These are phyloP conservation scores for Fragaria ananassa DNA, from an alignment of 306 rosid species.

Conservation along the genomic window DNA sequence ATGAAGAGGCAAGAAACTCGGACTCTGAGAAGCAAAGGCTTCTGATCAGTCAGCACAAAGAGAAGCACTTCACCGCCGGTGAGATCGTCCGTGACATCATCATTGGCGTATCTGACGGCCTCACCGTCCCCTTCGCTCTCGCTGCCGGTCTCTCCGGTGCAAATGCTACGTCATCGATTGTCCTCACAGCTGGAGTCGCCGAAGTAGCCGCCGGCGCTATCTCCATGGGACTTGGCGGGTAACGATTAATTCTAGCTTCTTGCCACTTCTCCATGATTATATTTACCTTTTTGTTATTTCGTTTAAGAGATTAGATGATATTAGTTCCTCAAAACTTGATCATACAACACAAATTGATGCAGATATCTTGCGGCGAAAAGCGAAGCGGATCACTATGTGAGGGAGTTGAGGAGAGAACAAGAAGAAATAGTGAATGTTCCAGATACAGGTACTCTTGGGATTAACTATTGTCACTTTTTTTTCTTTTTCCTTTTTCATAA, in stretches of 20 bases:
- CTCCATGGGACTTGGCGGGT: slow-evolving; percentile 52
- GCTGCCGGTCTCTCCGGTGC: slow-evolving; percentile 47
- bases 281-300: background rate
- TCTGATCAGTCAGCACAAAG: slow-evolving; percentile 30
- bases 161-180: slow-evolving; percentile 39
- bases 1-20: background rate
- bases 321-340: background rate
- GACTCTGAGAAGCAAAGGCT: slow-evolving; percentile 34
- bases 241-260: background rate
- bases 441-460: slow-evolving; percentile 43
- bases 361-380: slow-evolving; percentile 52
- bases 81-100: slow-evolving; percentile 42
- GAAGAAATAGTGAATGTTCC: slow-evolving; percentile 44
- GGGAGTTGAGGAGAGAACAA: slow-evolving; percentile 46
- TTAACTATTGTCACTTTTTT: background rate
- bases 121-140: slow-evolving; percentile 44
- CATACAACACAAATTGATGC: background rate
- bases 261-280: background rate
- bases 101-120: slow-evolving; percentile 45
- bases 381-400: slow-evolving; percentile 47
- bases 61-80: slow-evolving; percentile 41
- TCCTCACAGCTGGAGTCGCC: slow-evolving; percentile 44
- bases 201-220: slow-evolving; percentile 48
- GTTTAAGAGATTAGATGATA: background rate
- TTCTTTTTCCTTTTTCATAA: background rate